Conservation (phyloP, 164 flowering plant genomes). For the Vitis riparia region DNA sequence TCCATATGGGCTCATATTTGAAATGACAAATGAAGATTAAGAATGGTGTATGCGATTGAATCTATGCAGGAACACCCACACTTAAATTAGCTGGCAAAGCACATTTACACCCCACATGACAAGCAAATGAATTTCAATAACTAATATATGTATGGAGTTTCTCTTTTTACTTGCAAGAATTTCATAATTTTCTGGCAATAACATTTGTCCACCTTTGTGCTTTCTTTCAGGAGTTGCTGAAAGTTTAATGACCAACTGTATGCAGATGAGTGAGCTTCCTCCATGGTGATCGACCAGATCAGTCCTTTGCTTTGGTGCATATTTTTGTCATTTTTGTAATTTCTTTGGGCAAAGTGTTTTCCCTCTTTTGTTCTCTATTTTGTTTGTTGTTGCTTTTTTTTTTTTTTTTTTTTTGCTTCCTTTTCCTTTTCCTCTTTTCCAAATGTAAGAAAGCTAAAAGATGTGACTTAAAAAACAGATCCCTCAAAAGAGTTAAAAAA, state of each 20-base stretch:
- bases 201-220: neutral
- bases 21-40: too few species aligned
- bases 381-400: neutral
- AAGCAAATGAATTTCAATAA: too few species aligned
- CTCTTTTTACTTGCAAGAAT: too few species aligned
- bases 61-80: too few species aligned
- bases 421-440: neutral
- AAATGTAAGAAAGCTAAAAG: neutral
- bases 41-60: too few species aligned
- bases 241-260: slow-evolving; percentile 22
- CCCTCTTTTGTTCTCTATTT: neutral
- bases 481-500: too few species aligned
- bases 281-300: neutral
- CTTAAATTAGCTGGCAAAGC: too few species aligned
- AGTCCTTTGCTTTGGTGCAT: neutral
- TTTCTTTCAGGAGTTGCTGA: slow-evolving; percentile 47
- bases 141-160: neutral
- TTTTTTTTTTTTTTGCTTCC: neutral
- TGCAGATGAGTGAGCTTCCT: slow-evolving; percentile 15
- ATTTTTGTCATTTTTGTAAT: neutral
- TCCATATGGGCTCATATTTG: too few species aligned
- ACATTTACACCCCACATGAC: too few species aligned
- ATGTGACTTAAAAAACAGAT: too few species aligned
- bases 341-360: neutral
- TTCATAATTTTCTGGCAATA: neutral